A percentile compares a stretch with the other conserved stretches of the same genome.
These are phyloP conservation scores for Sclerotiophoma versabilis DNA, from an alignment of 2,329 filamentous ascomycete genomes.

Conservation along the genomic window DNA sequence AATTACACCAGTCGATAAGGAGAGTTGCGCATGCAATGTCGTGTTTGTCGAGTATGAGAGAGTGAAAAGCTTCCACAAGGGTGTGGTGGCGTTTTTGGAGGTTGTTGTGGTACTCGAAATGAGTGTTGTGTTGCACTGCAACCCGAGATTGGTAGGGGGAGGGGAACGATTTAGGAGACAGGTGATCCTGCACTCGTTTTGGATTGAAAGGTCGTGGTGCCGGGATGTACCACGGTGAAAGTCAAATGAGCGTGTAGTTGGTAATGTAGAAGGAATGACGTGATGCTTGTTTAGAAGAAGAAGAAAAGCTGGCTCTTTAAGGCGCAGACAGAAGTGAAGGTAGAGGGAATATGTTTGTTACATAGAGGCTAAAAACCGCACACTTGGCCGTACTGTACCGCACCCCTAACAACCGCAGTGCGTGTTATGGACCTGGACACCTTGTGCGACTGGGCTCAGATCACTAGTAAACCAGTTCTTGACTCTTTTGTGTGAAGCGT, in stretches of 20 bases:
- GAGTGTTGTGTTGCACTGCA: slow-evolving; percentile 23
- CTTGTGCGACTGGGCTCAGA: slow-evolving; percentile 15
- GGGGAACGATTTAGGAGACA: slow-evolving; percentile 16
- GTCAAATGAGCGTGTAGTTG: slow-evolving; percentile 9
- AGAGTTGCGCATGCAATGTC: slow-evolving; percentile 2
- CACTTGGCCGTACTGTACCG: background rate
- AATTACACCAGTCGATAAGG: background rate
- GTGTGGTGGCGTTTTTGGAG: slow-evolving; percentile 1
- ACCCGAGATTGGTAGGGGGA: slow-evolving; percentile 28
- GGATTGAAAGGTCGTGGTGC: slow-evolving; percentile 14
- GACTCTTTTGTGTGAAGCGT: slow-evolving; percentile 23
- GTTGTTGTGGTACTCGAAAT: slow-evolving; percentile 21
- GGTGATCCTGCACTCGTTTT: slow-evolving; percentile 16
- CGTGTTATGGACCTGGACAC: slow-evolving; percentile 6
- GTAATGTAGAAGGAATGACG: slow-evolving; percentile 16
- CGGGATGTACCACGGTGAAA: slow-evolving; percentile 6
- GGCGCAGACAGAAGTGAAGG: slow-evolving; percentile 20
- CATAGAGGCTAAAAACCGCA: background rate
- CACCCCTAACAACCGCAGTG: slow-evolving; percentile 14
- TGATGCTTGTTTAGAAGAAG: slow-evolving; percentile 12
- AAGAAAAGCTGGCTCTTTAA: slow-evolving; percentile 30
- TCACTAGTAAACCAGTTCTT: slow-evolving; percentile 6
- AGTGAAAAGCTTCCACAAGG: background rate
- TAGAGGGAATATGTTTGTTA: slow-evolving; percentile 13
- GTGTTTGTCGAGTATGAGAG: slow-evolving; percentile 6